phyloP scores from a whole-genome alignment of 1,139 yeast genomes.

The Pichia cactophila region DNA sequence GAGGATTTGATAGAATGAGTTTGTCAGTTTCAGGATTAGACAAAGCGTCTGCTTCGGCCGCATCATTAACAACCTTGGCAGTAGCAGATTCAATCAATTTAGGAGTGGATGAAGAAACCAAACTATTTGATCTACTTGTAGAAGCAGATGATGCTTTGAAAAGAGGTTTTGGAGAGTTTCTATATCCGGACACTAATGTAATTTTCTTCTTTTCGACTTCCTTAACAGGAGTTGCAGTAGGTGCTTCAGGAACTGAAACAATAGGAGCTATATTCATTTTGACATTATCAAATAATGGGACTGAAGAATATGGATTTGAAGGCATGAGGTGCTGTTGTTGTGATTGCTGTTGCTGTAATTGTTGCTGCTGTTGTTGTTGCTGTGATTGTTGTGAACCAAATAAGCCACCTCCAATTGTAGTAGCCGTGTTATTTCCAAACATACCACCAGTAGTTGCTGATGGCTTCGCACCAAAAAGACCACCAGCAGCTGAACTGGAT shows the following conservation, averaged over 20 bases:
- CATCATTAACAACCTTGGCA: conserved; percentile 16
- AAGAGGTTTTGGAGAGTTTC: conserved; percentile 46
- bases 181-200: conserved; percentile 55
- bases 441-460: conserved; percentile 16
- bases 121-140: conserved; percentile 17
- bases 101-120: conserved; percentile 19
- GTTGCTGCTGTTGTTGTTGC: conserved; percentile 20
- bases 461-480: conserved; percentile 24
- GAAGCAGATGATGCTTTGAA: conserved; percentile 22
- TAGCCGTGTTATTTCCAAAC: conserved; percentile 20
- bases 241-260: conserved; percentile 36
- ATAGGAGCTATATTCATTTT: conserved; percentile 24
- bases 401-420: conserved; percentile 24
- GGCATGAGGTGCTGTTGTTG: conserved; percentile 18
- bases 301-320: conserved; percentile 52
- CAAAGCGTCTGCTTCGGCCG: conserved; percentile 18
- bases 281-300: conserved; percentile 40
- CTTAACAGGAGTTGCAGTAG: conserved; percentile 40
- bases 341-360: conserved; percentile 18
- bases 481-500: conserved; percentile 15
- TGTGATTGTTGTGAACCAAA: conserved; percentile 25
- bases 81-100: conserved; percentile 23
- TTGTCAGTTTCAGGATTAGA: conserved; percentile 46
- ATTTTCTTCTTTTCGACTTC: conserved; percentile 51
- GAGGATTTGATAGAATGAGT: conserved; percentile 63